Base-by-base conservation (phyloP, 2,329 filamentous ascomycete species). In the Macrophomina tecta region DNA sequence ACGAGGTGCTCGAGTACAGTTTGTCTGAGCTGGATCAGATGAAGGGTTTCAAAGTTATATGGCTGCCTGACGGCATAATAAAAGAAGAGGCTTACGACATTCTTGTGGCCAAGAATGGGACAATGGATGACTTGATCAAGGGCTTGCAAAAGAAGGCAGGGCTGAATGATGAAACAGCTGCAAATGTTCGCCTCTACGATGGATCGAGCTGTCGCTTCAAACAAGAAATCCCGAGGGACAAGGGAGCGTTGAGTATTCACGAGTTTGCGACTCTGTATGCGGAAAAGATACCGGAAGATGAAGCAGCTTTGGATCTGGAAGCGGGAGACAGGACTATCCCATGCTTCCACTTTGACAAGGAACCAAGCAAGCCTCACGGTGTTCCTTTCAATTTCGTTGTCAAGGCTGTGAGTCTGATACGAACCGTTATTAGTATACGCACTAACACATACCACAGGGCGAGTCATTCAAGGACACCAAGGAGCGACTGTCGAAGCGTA, bases 1-100 rank as follows among this genome's bases (percentile, higher is more conserved):
- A 94, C 75, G 95, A 99, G 77, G 88, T 98, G 34, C 82, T 99
- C 48, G 95, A 99, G 69, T 97, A 97, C 83, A 97, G 93, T 73
- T 81, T 99, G 55, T 91, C 92, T 30, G 96, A 99, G 78, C 85
- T 97, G 51, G 95, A 99, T 75, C 95, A 92, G 66, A 95, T 97
- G 83, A 97, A 96, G 82, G 88, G 83, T 67, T 82, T 98, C 69
- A 94, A 92, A 77, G 81, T 99, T 56, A 91, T 85, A 1, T 94
- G 91, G 88, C 83, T 99, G 53, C 91, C 90, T 48, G 95, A 99
- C 69, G 95, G 95, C 51, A 90, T 98, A 69, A 89, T 89, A 11
- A 98, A 97, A 82, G 94, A 97, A 88, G 93, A 97, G 73, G 83
- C 85, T 1, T 87, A 88, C 69, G 94, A 97, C 71, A 80, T 98